phyloP scores from a whole-genome alignment of 177 flowering plant species.

The Telopea speciosissima region DNA sequence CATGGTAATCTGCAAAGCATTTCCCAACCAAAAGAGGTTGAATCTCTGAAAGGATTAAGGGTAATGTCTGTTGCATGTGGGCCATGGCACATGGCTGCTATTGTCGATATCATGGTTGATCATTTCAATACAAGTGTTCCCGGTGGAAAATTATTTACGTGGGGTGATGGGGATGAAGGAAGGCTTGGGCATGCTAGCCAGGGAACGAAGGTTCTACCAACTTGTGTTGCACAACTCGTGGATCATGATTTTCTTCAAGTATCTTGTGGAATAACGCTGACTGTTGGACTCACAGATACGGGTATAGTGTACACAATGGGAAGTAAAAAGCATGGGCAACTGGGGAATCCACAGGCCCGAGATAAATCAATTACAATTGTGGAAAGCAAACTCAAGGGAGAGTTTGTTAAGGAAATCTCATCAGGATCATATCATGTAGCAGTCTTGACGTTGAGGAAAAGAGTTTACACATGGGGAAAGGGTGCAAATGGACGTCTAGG shows the following conservation, averaged over 20 bases:
- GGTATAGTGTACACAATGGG: constrained; percentile 64
- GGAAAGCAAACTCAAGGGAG: constrained; percentile 50
- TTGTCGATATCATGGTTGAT: constrained; percentile 43
- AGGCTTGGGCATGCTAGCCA: constrained; percentile 50
- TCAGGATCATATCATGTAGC: constrained; percentile 60
- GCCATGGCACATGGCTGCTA: constrained; percentile 67
- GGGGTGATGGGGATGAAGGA: constrained; percentile 77
- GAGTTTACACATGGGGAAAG: constrained; percentile 65
- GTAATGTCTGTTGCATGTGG: constrained; percentile 68
- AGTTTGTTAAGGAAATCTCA: constrained; percentile 51
- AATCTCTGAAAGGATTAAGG: constrained; percentile 43
- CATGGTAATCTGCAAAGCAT: constrained; percentile 46
- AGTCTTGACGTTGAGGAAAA: constrained; percentile 46
- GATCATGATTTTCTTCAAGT: constrained; percentile 59
- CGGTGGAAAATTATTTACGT: constrained; percentile 56
- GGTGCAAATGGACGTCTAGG: constrained; percentile 62
- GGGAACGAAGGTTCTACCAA: constrained; percentile 47
- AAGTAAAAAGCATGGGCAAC: constrained; percentile 50
- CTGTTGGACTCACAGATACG: constrained; percentile 42
- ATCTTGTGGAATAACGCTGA: constrained; percentile 55
- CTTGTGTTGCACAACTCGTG: constrained; percentile 49
- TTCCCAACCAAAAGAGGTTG: constrained; percentile 60
- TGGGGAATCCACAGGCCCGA: constrained; percentile 45
- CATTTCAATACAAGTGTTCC: constrained; percentile 19
- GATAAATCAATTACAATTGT: constrained; percentile 47